Evolutionary conservation across 768 basidiomycete species (phyloP).

Genomic region (Mrakia hoshinonis): DNA sequence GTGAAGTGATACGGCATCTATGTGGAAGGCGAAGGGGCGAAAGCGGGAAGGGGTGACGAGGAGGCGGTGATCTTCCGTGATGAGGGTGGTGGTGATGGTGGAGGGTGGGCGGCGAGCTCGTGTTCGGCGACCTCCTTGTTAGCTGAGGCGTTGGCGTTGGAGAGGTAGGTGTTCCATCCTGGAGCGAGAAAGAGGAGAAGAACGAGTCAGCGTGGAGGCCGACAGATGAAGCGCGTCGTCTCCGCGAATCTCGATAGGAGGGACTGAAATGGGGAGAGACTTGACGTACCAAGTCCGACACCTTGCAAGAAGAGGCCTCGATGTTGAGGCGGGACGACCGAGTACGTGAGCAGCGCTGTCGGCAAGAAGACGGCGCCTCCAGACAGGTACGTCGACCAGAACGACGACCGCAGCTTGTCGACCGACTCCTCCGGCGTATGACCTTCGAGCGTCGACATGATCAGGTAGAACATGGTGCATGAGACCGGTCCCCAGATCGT

Average conservation of each 20-base stretch:
- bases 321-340: conserved; percentile 23
- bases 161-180: conserved; percentile 25
- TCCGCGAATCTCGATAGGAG: neutral
- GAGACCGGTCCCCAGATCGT: conserved; percentile 22
- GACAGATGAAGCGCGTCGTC: neutral
- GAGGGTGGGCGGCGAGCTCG: too few species aligned
- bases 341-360: conserved; percentile 18
- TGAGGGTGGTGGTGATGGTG: too few species aligned
- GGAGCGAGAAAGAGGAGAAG: neutral
- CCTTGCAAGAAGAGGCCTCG: conserved; percentile 25
- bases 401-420: conserved; percentile 14
- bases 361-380: conserved; percentile 22
- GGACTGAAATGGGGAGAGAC: neutral
- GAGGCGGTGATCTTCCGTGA: too few species aligned
- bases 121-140: neutral
- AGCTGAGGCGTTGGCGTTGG: neutral
- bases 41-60: too few species aligned
- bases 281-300: conserved; percentile 25
- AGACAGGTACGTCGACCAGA: conserved; percentile 21
- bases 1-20: too few species aligned
- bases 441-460: conserved; percentile 25
- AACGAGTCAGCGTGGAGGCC: neutral
- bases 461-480: conserved; percentile 10
- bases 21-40: too few species aligned
- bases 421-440: conserved; percentile 9